These are phyloP conservation scores for Vickermania ingenoplastis DNA, from an alignment of 208 protist genomes.

Conservation along the genomic window DNA sequence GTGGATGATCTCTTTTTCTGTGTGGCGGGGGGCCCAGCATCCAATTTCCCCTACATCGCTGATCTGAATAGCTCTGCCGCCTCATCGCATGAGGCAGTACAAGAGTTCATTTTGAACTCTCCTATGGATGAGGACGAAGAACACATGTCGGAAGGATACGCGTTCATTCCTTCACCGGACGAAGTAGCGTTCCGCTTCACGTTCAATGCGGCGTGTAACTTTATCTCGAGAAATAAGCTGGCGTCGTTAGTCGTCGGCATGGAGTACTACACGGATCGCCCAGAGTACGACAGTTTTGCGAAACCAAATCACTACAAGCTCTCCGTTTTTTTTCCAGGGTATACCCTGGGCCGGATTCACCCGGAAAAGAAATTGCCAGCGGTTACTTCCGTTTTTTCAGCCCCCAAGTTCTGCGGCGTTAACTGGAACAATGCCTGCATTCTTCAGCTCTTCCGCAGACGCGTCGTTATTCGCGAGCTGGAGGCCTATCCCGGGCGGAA, in stretches of 20 bases:
- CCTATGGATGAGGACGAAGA: slow-evolving; percentile 82
- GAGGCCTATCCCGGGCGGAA: slow-evolving; percentile 27
- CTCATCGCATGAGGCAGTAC: slow-evolving; percentile 15
- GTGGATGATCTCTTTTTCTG: slow-evolving; percentile 64
- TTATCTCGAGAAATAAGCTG: slow-evolving; percentile 57
- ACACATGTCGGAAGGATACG: slow-evolving; percentile 33
- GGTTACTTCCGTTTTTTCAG: slow-evolving; percentile 67
- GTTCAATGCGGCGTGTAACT: slow-evolving; percentile 77
- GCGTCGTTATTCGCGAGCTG: slow-evolving; percentile 47
- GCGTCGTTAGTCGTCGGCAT: slow-evolving; percentile 57
- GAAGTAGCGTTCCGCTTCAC: slow-evolving; percentile 51
- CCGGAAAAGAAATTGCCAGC: slow-evolving; percentile 48
- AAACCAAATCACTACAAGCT: slow-evolving; percentile 63
- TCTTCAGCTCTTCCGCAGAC: slow-evolving; percentile 19
- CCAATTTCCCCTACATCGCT: slow-evolving; percentile 26
- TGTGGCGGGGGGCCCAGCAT: slow-evolving; percentile 47
- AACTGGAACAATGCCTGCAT: slow-evolving; percentile 71
- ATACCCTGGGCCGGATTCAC: slow-evolving; percentile 46
- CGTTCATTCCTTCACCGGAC: slow-evolving; percentile 42
- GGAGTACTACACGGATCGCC: slow-evolving; percentile 65
- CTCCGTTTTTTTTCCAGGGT: slow-evolving; percentile 75
- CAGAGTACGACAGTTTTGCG: slow-evolving; percentile 63
- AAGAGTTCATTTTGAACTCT: slow-evolving; percentile 70
- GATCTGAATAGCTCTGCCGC: slow-evolving; percentile 29
- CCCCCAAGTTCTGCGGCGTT: slow-evolving; percentile 63